Conservation (phyloP, 208 protist genomes). For the Leptomonas seymouri region DNA sequence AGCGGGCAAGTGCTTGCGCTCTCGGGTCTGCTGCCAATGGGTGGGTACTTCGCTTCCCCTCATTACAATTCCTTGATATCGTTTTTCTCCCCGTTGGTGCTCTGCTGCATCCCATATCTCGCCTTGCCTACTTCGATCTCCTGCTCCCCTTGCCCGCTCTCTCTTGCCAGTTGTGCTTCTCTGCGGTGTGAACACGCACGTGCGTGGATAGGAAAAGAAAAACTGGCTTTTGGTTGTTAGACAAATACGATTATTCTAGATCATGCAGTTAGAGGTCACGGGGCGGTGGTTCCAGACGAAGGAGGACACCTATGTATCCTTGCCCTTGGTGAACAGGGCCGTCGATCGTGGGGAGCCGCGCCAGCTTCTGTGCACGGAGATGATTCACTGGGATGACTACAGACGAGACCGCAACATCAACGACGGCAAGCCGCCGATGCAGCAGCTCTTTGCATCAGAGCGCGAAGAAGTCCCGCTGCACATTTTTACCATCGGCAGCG, state of each 20-base stretch:
- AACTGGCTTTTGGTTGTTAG: not conserved
- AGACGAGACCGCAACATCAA: slow-evolving; percentile 34
- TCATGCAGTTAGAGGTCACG: slow-evolving; percentile 29
- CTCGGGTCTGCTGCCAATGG: too few relatives aligned
- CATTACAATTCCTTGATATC: too few relatives aligned
- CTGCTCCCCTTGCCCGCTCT: too few relatives aligned
- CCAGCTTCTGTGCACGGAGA: slow-evolving; percentile 54
- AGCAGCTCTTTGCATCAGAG: slow-evolving; percentile 35
- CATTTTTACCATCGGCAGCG: slow-evolving; percentile 18
- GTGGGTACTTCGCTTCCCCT: too few relatives aligned
- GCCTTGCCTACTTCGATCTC: too few relatives aligned
- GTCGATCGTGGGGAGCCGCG: slow-evolving; percentile 19
- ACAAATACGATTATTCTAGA: not conserved
- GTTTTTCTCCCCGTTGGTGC: too few relatives aligned
- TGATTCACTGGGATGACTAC: slow-evolving; percentile 87
- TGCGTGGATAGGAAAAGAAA: not conserved
- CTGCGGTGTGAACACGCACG: not conserved
- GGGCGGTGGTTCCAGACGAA: slow-evolving; percentile 20
- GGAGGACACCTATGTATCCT: slow-evolving; percentile 25
- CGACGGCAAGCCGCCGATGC: slow-evolving; percentile 55
- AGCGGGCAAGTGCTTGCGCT: too few relatives aligned
- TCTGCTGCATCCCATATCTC: too few relatives aligned
- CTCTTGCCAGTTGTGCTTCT: not conserved
- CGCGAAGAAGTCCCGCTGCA: slow-evolving; percentile 4
- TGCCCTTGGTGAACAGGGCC: slow-evolving; percentile 25